Evolutionary conservation across 2,329 filamentous ascomycete genomes (phyloP), one percentile per base, ranked within the genome.

Genomic region (Dothistroma pini): DNA sequence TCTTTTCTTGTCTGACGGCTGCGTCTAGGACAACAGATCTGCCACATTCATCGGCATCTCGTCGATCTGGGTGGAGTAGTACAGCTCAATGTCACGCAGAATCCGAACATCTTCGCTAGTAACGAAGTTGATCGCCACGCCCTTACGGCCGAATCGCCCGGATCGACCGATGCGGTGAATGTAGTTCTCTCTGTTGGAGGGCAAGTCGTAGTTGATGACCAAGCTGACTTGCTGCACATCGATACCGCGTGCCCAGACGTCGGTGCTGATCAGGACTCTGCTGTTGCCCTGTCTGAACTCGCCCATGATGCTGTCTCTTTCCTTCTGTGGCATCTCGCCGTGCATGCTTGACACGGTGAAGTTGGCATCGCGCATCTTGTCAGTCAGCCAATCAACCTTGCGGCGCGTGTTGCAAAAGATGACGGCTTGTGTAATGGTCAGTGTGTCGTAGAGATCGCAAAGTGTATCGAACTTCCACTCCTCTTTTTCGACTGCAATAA

Each of bases 381-480:
- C 95, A 4, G 95, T 97, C 62, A 99, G 81, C 95, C 95, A 99
- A 77, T 99, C 95, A 57, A 99, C 95, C 89, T 99, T 99, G 77
- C 95, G 87, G 68, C 95, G 89, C 7, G 95, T 99, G 79, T 99
- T 99, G 84, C 95, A 99, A 84, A 99, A 99, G 76, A 99, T 99
- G 76, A 99, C 95, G 51, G 95, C 95, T 80, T 97, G 95, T 16
- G 95, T 97, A 74, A 99, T 97, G 58, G 95, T 99, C 50, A 99
- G 85, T 12, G 95, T 97, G 76, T 99, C 95, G 83, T 99, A 99
- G 60, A 99, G 88, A 80, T 99, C 95, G 78, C 92, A 97, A 4
- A 99, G 87, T 2, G 95, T 99, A 76, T 99, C 95, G 70, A 99
- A 96, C 78, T 99, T 99, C 95, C 95, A 99, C 76, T 97, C 95